Evolutionary conservation across 2,329 filamentous ascomycete genomes (phyloP).

Genomic region (Lasiodiplodia citricola): DNA sequence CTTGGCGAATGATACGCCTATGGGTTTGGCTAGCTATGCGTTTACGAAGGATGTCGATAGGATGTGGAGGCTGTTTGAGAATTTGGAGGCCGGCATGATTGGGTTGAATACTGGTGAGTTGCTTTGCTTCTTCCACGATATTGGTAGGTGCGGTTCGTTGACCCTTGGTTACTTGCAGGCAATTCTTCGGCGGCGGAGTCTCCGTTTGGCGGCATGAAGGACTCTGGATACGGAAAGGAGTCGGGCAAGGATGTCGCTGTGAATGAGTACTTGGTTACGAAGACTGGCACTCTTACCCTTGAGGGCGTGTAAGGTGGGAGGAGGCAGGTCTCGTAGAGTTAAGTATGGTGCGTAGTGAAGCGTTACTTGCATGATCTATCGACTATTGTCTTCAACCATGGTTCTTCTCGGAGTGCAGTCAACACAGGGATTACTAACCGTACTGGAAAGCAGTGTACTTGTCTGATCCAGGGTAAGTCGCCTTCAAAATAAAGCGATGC

Average conservation of each 20-base stretch:
- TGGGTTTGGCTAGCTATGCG: conserved; percentile 70
- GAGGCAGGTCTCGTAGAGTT: background rate
- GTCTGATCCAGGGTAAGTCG: background rate
- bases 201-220: conserved; percentile 71
- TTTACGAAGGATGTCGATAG: conserved; percentile 73
- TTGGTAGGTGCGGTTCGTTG: background rate
- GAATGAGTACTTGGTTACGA: conserved; percentile 66
- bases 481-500: background rate
- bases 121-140: background rate
- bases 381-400: background rate
- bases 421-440: background rate
- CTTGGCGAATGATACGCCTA: conserved; percentile 64
- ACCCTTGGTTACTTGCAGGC: conserved; percentile 41
- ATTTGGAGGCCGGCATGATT: conserved; percentile 72
- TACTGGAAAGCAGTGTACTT: background rate
- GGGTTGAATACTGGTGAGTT: conserved; percentile 64
- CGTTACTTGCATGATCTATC: background rate
- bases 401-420: background rate
- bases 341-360: background rate
- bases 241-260: conserved; percentile 70
- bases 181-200: conserved; percentile 70
- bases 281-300: conserved; percentile 68
- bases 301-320: conserved; percentile 42
- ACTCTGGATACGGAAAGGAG: conserved; percentile 71
- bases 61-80: conserved; percentile 69